Percentiles rank a stretch among this genome's conserved stretches.
These are phyloP conservation scores for Rhodomyrtus tomentosa DNA, from an alignment of 345 rosid species.

Conservation along the genomic window DNA sequence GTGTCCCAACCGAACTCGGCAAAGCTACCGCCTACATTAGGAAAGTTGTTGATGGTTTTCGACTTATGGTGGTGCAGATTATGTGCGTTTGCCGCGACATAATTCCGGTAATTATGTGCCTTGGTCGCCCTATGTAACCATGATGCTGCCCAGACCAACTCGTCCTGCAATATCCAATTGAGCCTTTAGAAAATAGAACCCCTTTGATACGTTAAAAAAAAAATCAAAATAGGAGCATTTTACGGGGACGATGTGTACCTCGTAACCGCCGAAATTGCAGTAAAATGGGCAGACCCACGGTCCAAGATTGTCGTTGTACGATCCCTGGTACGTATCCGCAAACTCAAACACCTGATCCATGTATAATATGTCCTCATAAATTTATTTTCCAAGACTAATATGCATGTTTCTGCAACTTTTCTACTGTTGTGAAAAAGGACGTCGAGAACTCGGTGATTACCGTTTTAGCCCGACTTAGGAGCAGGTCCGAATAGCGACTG, in stretches of 20 bases:
- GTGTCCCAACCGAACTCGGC: slow-evolving; percentile 77
- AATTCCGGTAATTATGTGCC: slow-evolving; percentile 30
- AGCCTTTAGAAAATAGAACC: neutral
- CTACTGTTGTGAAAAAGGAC: neutral
- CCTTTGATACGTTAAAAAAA: too few species aligned
- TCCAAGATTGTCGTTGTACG: slow-evolving; percentile 45
- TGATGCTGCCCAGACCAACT: slow-evolving; percentile 79
- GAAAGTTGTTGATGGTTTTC: neutral
- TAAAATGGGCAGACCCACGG: slow-evolving; percentile 71
- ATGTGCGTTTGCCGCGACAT: slow-evolving; percentile 12
- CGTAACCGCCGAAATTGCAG: slow-evolving; percentile 60
- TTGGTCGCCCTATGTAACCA: slow-evolving; percentile 76
- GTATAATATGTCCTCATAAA: neutral
- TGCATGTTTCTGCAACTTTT: neutral
- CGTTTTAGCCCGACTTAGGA: slow-evolving; percentile 43
- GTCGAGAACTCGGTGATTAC: slow-evolving; percentile 7
- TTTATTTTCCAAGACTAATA: neutral
- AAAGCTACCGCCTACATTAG: slow-evolving; percentile 3
- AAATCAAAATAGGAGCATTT: neutral
- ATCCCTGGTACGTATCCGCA: slow-evolving; percentile 56
- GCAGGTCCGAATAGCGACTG: slow-evolving; percentile 26
- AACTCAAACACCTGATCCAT: slow-evolving; percentile 52
- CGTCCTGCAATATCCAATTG: slow-evolving; percentile 34
- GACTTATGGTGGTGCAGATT: neutral
- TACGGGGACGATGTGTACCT: slow-evolving; percentile 15